Base-by-base conservation (phyloP, 2,329 filamentous ascomycete genomes). In the Beauveria asiatica region DNA sequence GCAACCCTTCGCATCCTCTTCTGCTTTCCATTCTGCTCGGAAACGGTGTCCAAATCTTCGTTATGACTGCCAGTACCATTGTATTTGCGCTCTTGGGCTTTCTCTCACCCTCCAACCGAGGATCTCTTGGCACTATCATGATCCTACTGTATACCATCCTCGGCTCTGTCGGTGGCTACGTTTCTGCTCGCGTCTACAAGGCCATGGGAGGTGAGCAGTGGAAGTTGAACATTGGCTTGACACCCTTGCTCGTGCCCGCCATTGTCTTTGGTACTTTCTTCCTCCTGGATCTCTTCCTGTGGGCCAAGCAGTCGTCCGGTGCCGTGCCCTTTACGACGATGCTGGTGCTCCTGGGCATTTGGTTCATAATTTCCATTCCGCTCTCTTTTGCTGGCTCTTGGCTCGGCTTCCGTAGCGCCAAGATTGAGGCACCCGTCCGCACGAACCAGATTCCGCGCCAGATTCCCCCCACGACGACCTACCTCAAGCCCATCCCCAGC, bases 381-480 rank as follows among this genome's bases (percentile, higher is more conserved):
- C 82, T 97, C 48, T 96, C 92, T 30, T 83, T 96, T 62, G 87
- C 85, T 8, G 94, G 94, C 57, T 96, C 91, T 49, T 99, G 92
- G 92, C 73, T 97, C 48, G 94, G 92, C 37, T 97, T 97, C 81
- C 90, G 88, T 64, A 83, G 87, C 65, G 71, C 78, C 46, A 80
- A 83, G 13, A 79, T 95, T 57, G 85, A 92, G 69, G 77, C 91
- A 1, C 93, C 94, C 0, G 92, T 96, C 25, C 89, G 90, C 68
- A 96, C 91, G 57, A 99, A 99, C 80, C 94, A 99, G 76, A 99
- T 99, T 65, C 94, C 94, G 0, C 89, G 94, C 62, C 94, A 99
- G 76, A 95, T 99, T 55, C 94, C 94, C 11, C 91, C 90, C 0
- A 83, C 86, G 51, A 85, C 83, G 2, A 90, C 88, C 9, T 97